Evolutionary conservation across 129 eudicot species (phyloP), one percentile per base, ranked within the genome.

Genomic region (Ambrosia artemisiifolia): DNA sequence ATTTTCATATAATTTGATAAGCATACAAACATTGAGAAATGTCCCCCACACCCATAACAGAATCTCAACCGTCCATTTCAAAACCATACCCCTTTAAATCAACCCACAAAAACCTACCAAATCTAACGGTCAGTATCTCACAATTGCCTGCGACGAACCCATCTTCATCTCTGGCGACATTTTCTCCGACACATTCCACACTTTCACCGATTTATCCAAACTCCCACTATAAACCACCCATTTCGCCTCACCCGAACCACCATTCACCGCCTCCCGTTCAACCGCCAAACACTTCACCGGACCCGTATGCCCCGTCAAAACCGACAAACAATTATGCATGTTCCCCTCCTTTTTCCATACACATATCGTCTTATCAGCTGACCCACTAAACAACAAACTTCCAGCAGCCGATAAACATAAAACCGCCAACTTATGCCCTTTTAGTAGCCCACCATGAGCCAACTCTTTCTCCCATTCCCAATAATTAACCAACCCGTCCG

Each of bases 161-260:
- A 40, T 46, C 78, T 48, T 73, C 2, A 44, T 66, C 80, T 77
- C 70, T 17, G 77, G 71, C 11, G 48, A 49, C 69, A 46, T 59
- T 24, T 72, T 77, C 44, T 93, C 98, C 38, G 90, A 76, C 17
- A 93, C 96, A 55, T 83, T 89, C 98, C 98, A 93, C 11, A 93
- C 96, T 75, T 92, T 92, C 7, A 92, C 96, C 10, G 98, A 92
- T 72, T 92, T 92, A 54, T 92, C 98, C 38, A 93, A 85, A 49
- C 96, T 89, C 11, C 98, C 98, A 76, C 98, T 93, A 33, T 93
- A 89, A 30, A 93, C 90, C 75, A 83, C 83, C 91, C 88, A 93
- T 38, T 80, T 79, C 19, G 53, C 75, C 43, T 82, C 84, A 3
- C 74, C 77, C 3, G 24, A 80, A 20, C 77, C 55, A 20, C 77